Conservation (phyloP, 2,329 filamentous ascomycete genomes). For the Trichophyton equinum region DNA sequence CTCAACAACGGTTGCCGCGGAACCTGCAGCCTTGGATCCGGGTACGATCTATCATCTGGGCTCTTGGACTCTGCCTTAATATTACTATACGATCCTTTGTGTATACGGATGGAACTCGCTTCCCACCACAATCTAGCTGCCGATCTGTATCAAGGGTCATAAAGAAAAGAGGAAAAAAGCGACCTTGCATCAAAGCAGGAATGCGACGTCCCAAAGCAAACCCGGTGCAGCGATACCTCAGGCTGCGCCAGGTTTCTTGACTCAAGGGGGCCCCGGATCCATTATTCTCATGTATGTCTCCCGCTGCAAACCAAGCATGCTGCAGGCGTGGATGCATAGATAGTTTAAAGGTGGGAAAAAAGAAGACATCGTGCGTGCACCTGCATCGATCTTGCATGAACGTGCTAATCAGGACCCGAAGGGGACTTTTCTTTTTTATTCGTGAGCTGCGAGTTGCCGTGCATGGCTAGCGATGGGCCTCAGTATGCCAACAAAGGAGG, state of each 20-base stretch:
- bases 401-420: neutral
- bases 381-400: constrained; percentile 1
- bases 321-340: neutral
- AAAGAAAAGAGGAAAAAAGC: neutral
- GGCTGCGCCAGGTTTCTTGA: neutral
- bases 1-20: neutral
- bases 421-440: neutral
- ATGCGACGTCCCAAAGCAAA: neutral
- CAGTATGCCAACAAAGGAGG: neutral
- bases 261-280: neutral
- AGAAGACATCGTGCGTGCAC: neutral
- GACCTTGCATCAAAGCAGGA: neutral
- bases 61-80: neutral
- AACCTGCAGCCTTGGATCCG: neutral
- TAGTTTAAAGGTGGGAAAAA: neutral
- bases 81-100: neutral
- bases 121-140: neutral
- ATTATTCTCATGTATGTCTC: neutral
- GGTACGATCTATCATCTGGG: neutral
- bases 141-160: neutral
- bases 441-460: no score
- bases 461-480: no score
- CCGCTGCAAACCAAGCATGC: neutral
- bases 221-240: neutral
- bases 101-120: neutral